Base-by-base conservation (phyloP, 768 basidiomycete genomes). In the Pulveroboletus ravenelii region DNA sequence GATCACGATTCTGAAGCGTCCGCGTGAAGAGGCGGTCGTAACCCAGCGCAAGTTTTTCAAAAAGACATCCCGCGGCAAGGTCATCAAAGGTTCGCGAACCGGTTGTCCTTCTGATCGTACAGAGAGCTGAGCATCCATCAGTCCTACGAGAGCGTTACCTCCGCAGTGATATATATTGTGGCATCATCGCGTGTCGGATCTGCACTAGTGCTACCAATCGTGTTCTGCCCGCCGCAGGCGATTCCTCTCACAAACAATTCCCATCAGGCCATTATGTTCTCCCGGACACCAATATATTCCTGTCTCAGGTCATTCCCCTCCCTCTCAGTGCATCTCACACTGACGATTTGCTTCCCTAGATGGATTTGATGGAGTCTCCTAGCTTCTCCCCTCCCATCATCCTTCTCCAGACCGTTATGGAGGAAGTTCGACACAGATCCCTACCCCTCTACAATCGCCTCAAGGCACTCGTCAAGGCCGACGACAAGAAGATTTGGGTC, bases 131-230 rank as follows among this genome's bases (percentile, higher is more conserved):
- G 9, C 41, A 18, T 45, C 44, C 7, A 7, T 10, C 59, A 91
- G 96, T 97, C 52, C 74, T 97, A 18, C 80, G 95, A 20, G 95
- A 99, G 71, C 76, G 95, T 54, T 99, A 98, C 69, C 80, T 99
- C 10, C 79, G 96, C 30, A 84, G 92, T 60, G 94, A 96, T 62
- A 86, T 98, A 30, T 79, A 79, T 10, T 98, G 95, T 64, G 94
- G 94, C 1, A 78, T 95, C 56, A 65, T 79, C 52, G 68, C 72
- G 34, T 98, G 94, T 69, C 68, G 71, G 40, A 64, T 79, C 42
- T 96, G 95, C 59, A 45, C 70, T 3, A 66, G 62, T 25, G 59
- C 62, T 49, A 62, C 70, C 23, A 60, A 74, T n/a, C 64, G 72
- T 38, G 66, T 70, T 10, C 74, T 94, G 5, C 87, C 91, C 17